Evolutionary conservation across 1,139 yeast genomes (phyloP).

Genomic region (Nakaseomyces glabratus): DNA sequence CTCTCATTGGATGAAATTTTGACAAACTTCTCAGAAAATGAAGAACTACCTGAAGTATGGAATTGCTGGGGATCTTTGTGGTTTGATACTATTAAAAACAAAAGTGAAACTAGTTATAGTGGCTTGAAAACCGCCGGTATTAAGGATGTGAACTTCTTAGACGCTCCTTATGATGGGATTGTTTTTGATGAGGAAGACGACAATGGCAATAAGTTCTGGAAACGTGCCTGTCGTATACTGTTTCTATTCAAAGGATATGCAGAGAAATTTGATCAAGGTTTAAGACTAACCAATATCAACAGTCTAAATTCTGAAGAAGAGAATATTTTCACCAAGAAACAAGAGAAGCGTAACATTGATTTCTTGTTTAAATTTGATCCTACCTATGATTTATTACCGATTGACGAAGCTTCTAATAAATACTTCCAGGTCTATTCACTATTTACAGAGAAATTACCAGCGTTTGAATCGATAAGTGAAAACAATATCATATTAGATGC

Average conservation of each 20-base stretch:
- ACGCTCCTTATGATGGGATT: constrained; percentile 59
- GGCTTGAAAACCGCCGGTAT: constrained; percentile 51
- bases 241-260: constrained; percentile 26
- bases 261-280: constrained; percentile 19
- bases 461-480: constrained; percentile 20
- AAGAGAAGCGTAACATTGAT: constrained; percentile 14
- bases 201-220: constrained; percentile 29
- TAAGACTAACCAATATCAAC: constrained; percentile 11
- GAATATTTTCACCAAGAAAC: constrained; percentile 12
- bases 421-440: constrained; percentile 1
- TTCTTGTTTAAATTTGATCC: constrained; percentile 21
- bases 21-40: constrained; percentile 44
- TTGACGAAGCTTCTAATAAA: constrained; percentile 5
- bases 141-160: constrained; percentile 45
- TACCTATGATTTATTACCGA: constrained; percentile 2
- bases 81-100: constrained; percentile 44
- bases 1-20: constrained; percentile 31
- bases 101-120: constrained; percentile 41
- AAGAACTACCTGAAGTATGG: constrained; percentile 67
- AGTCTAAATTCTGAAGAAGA: background rate
- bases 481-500: constrained; percentile 17
- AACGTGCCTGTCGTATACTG: constrained; percentile 26
- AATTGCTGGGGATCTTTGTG: constrained; percentile 78
- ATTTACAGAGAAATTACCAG: constrained; percentile 1
- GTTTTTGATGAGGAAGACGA: constrained; percentile 36